A percentile compares a stretch with the other conserved stretches of the same genome.
Evolutionary conservation across 1,284 basidiomycete species (phyloP).

Genomic region (Sporisorium iseilematis-ciliati): DNA sequence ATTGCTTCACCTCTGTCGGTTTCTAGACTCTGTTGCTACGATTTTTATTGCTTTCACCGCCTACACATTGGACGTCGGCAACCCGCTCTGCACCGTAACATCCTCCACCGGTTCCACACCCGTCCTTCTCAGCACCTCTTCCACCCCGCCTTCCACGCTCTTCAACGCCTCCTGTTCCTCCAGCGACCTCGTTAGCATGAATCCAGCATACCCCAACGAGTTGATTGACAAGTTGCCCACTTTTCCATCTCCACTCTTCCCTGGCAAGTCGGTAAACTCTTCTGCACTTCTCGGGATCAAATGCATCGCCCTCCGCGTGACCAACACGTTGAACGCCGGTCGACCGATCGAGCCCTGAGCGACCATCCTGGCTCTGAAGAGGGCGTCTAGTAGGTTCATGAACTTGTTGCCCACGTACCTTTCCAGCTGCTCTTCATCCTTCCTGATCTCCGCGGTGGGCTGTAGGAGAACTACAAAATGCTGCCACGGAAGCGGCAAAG

Average conservation of each 20-base stretch:
- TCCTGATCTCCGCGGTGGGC: slow-evolving; percentile 15
- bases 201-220: slow-evolving; percentile 62
- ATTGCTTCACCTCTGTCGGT: background rate
- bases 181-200: slow-evolving; percentile 56
- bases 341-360: background rate
- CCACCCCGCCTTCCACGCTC: slow-evolving; percentile 34
- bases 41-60: background rate
- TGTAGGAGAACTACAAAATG: slow-evolving; percentile 65
- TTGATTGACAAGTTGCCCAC: slow-evolving; percentile 58
- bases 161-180: slow-evolving; percentile 53
- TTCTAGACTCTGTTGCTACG: too few species aligned
- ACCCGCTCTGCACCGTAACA: slow-evolving; percentile 40
- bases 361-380: slow-evolving; percentile 57
- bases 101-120: slow-evolving; percentile 49
- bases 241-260: slow-evolving; percentile 18
- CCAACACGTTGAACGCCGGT: slow-evolving; percentile 61
- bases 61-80: slow-evolving; percentile 40
- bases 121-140: slow-evolving; percentile 35
- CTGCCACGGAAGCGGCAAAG: slow-evolving; percentile 65
- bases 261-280: slow-evolving; percentile 34
- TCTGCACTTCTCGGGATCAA: slow-evolving; percentile 61
- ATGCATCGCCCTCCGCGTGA: slow-evolving; percentile 65
- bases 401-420: slow-evolving; percentile 60
- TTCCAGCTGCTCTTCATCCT: slow-evolving; percentile 28
- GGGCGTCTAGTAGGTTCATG: slow-evolving; percentile 57